phyloP scores from a whole-genome alignment of 2,329 filamentous ascomycete species.

The Epichloe sibirici region DNA sequence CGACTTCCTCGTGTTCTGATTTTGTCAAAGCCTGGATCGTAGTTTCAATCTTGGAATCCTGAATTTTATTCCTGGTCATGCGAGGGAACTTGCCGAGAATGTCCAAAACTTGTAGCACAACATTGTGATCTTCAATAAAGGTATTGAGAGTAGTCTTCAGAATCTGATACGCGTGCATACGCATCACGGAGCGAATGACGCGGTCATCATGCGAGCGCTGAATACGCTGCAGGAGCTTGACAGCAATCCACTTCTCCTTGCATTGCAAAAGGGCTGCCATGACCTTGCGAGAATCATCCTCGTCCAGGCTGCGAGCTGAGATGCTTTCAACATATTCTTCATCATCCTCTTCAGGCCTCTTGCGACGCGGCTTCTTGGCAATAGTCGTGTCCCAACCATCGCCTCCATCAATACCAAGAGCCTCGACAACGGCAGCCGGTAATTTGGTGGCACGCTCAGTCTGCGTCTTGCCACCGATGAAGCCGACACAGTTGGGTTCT shows the following conservation, averaged over 20 bases:
- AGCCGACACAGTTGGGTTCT: slow-evolving; percentile 88
- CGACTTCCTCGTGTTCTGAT: slow-evolving; percentile 64
- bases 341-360: slow-evolving; percentile 82
- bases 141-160: slow-evolving; percentile 75
- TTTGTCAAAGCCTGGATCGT: slow-evolving; percentile 57
- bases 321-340: slow-evolving; percentile 92
- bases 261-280: slow-evolving; percentile 96
- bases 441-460: slow-evolving; percentile 91
- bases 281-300: slow-evolving; percentile 79
- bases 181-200: slow-evolving; percentile 77
- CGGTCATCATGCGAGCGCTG: slow-evolving; percentile 77
- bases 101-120: slow-evolving; percentile 78
- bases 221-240: slow-evolving; percentile 84
- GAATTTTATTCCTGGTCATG: slow-evolving; percentile 91
- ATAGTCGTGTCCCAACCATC: slow-evolving; percentile 88
- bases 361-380: slow-evolving; percentile 82
- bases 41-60: slow-evolving; percentile 86
- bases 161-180: slow-evolving; percentile 95
- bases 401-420: slow-evolving; percentile 84
- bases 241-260: slow-evolving; percentile 98
- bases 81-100: slow-evolving; percentile 83
- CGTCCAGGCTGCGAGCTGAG: slow-evolving; percentile 65
- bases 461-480: slow-evolving; percentile 95
- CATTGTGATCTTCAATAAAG: slow-evolving; percentile 81
- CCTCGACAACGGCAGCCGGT: slow-evolving; percentile 79